Evolutionary conservation across 2,329 filamentous ascomycete genomes (phyloP).

Genomic region (Nothomitra cinnamomea): DNA sequence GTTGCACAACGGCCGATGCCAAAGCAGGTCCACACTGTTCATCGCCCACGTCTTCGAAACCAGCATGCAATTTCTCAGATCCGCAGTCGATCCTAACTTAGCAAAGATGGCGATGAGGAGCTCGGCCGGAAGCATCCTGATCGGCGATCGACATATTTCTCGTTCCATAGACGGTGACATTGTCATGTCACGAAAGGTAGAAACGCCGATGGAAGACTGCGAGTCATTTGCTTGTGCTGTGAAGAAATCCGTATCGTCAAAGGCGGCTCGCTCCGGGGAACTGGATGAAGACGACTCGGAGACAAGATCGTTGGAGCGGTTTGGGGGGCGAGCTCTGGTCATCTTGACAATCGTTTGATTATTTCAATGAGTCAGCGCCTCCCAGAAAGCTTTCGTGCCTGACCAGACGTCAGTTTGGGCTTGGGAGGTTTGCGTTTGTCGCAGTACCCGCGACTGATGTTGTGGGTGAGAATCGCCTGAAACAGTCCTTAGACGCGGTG

Average conservation of each 20-base stretch:
- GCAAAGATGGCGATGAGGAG: constrained; percentile 86
- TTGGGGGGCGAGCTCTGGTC: constrained; percentile 21
- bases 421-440: constrained; percentile 4
- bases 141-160: constrained; percentile 54
- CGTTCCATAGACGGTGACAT: constrained; percentile 40
- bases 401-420: background rate
- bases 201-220: constrained; percentile 73
- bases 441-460: background rate
- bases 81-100: constrained; percentile 56
- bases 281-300: constrained; percentile 27
- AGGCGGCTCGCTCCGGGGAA: constrained; percentile 24
- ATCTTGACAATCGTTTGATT: constrained; percentile 12
- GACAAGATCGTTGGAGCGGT: constrained; percentile 23
- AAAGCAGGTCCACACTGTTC: constrained; percentile 82
- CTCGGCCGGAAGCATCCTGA: constrained; percentile 78
- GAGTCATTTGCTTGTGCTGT: constrained; percentile 73
- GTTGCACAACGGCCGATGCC: constrained; percentile 85
- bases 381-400: background rate
- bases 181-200: constrained; percentile 58
- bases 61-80: constrained; percentile 77
- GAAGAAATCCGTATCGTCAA: constrained; percentile 51
- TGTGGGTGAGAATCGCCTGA: background rate
- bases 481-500: background rate
- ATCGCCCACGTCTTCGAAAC: constrained; percentile 89
- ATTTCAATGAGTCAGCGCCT: background rate